These are phyloP conservation scores for Ogataea nitratoaversa DNA, from an alignment of 805 yeast genomes.

Conservation along the genomic window DNA sequence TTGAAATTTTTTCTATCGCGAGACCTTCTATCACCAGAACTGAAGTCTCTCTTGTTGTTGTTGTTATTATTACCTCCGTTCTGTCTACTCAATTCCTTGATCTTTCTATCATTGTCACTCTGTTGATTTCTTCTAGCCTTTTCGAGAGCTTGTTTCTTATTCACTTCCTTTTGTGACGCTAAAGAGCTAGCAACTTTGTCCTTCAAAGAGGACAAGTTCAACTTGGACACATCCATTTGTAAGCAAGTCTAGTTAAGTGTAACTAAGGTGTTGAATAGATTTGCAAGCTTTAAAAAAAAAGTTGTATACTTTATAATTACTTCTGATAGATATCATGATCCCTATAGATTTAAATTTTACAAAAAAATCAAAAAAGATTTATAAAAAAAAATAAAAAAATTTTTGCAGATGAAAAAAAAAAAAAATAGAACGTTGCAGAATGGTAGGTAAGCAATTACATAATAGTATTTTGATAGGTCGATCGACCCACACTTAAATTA, in stretches of 20 bases:
- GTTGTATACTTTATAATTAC: too few relatives aligned
- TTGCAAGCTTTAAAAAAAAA: too few relatives aligned
- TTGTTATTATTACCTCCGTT: conserved; percentile 6
- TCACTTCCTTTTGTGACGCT: conserved; percentile 20
- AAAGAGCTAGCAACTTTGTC: conserved; percentile 60
- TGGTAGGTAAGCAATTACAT: too few relatives aligned
- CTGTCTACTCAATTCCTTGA: conserved; percentile 18
- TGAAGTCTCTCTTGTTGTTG: conserved; percentile 10
- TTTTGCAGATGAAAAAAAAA: too few relatives aligned
- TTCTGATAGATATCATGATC: too few relatives aligned
- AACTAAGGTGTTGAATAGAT: background rate
- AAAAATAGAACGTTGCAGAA: too few relatives aligned
- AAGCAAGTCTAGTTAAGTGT: background rate
- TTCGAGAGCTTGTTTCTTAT: conserved; percentile 12
- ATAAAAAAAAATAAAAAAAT: too few relatives aligned
- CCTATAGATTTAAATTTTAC: too few relatives aligned
- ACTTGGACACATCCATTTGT: conserved; percentile 40
- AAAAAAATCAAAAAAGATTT: too few relatives aligned
- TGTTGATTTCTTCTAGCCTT: conserved; percentile 23
- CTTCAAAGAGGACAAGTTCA: conserved; percentile 54
- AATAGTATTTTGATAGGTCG: too few relatives aligned
- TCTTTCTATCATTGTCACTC: conserved; percentile 18
- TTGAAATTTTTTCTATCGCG: conserved; percentile 8
- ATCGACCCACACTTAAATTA: too few relatives aligned
- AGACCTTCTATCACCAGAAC: conserved; percentile 8